Base-by-base conservation (phyloP, 176 grass and related monocot species). In the Pontederia crassipes region DNA sequence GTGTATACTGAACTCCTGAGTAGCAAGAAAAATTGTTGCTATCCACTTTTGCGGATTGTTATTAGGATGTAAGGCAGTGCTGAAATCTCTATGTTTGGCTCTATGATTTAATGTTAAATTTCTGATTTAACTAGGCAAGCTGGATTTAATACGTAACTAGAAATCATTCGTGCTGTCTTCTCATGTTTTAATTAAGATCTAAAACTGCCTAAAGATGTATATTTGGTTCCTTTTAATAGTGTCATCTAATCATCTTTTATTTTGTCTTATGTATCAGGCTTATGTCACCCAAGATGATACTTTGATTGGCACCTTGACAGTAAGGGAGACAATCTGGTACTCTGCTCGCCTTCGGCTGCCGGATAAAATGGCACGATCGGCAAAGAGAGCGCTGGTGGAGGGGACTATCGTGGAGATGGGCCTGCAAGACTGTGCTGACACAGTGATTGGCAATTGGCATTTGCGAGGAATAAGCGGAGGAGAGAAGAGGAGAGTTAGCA, bases 241-340 rank as follows among this genome's bases (percentile, higher is more conserved):
- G 32, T 40, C 32, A 40, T 0, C 32, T 40, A 2, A 40, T 40
- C 32, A 1, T 40, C 11, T 58, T 1, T 58, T 16, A 28, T 58
- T 48, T n/a, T 45, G 13, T 49, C 3, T 12, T 24, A 8, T 46
- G 0, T 20, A 5, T 64, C 62, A 98, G 93, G 93, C 87, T 17
- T 98, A 89, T 55, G 84, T 98, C 50, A 98, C 93, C 0, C 93
- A 98, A 63, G 93, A 98, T 77, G 93, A 98, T 78, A 98, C 80
- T 32, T 54, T 98, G 67, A 92, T 98, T 11, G 93, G 93, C 35
- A 98, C 93, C 12, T 54, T 98, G 57, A 98, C 93, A 3, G 93
- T 92, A 60, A 75, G 93, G 72, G 93, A 98, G 78, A 86, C 84
- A 0, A 98, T 98, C 67, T 85, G 80, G 17, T 98, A 98, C 76